phyloP scores from a whole-genome alignment of 2,329 filamentous ascomycete species.

The Exophiala xenobiotica region DNA sequence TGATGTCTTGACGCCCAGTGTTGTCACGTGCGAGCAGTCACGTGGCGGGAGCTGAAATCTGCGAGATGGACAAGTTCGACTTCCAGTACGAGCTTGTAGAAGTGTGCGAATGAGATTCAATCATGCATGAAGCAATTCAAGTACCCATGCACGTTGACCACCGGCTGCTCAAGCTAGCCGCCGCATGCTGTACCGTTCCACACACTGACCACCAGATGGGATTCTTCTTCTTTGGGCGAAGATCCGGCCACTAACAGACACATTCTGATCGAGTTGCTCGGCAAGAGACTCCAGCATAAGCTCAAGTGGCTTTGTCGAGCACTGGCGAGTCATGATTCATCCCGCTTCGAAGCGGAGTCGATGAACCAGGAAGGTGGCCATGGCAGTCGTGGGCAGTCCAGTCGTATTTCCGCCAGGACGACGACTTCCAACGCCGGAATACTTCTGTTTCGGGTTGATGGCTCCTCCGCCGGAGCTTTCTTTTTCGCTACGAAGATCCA shows the following conservation, averaged over 20 bases:
- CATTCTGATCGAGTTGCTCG: neutral
- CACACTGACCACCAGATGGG: neutral
- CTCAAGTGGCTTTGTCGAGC: neutral
- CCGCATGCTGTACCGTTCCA: neutral
- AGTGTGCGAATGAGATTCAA: too few species aligned
- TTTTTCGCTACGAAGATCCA: conserved; percentile 2
- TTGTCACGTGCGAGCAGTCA: neutral
- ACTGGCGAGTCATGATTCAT: neutral
- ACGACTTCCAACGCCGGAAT: conserved; percentile 8
- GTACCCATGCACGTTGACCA: neutral
- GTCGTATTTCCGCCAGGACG: neutral
- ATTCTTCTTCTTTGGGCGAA: conserved; percentile 8
- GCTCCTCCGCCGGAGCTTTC: conserved; percentile 14
- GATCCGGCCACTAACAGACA: too few species aligned
- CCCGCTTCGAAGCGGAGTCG: neutral
- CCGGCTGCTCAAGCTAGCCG: neutral
- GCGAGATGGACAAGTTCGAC: neutral
- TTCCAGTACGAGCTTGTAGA: too few species aligned
- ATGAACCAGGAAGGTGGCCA: neutral
- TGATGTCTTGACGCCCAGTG: too few species aligned
- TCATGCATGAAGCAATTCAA: neutral
- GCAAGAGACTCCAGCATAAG: neutral
- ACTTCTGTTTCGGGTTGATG: conserved; percentile 7
- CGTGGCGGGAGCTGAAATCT: neutral
- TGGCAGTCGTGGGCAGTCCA: neutral